phyloP scores from a whole-genome alignment of 345 rosid species.

The Lumnitzera racemosa region DNA sequence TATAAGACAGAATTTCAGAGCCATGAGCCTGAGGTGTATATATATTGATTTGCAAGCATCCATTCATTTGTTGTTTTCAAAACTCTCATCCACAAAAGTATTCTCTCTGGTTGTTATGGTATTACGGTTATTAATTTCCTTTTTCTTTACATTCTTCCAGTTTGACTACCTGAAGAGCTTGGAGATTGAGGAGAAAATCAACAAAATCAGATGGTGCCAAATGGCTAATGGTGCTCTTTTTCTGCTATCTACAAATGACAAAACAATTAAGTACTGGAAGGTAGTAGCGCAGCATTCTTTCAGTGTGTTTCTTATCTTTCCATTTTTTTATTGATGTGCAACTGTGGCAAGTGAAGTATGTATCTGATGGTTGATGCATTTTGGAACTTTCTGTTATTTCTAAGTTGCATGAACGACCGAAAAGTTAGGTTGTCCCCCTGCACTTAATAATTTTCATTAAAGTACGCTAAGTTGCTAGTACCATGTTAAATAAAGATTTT shows the following conservation, averaged over 20 bases:
- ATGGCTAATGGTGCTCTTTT: constrained; percentile 81
- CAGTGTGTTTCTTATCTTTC: neutral
- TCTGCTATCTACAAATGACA: constrained; percentile 96
- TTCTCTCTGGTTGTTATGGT: neutral
- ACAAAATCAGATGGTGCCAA: constrained; percentile 99
- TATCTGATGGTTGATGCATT: too few relatives aligned
- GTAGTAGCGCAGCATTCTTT: constrained; percentile 27
- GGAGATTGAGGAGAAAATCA: constrained; percentile 99
- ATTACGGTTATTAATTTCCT: constrained; percentile 1
- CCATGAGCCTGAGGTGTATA: constrained; percentile 95
- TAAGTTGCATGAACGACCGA: too few relatives aligned
- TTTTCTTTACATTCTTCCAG: constrained; percentile 32
- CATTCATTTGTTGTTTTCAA: constrained; percentile 7
- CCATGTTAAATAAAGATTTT: too few relatives aligned
- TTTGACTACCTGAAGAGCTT: constrained; percentile 99
- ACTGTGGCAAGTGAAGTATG: too few relatives aligned
- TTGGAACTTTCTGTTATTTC: too few relatives aligned
- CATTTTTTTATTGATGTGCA: neutral
- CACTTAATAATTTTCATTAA: too few relatives aligned
- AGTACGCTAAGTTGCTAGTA: too few relatives aligned
- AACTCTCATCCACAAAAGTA: too few relatives aligned
- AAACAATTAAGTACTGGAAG: constrained; percentile 99
- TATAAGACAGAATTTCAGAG: constrained; percentile 99
- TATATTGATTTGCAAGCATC: constrained; percentile 6
- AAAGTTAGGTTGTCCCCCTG: too few relatives aligned